These are phyloP conservation scores for Quercus agrifolia DNA, from an alignment of 306 rosid genomes.

Conservation along the genomic window DNA sequence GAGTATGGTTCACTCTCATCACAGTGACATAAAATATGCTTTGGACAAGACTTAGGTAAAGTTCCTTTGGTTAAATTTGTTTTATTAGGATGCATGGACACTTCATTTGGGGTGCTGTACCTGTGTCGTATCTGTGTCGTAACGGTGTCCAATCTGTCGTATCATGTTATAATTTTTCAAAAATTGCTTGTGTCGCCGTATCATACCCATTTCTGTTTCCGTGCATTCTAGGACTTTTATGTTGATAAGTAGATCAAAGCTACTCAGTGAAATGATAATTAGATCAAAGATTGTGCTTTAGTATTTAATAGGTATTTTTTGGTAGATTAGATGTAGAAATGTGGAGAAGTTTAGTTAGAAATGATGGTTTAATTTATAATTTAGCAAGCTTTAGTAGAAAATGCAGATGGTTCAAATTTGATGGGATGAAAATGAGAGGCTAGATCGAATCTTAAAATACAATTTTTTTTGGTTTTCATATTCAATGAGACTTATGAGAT, in stretches of 20 bases:
- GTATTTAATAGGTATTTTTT: neutral
- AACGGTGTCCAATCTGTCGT: too few species aligned
- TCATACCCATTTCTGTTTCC: too few species aligned
- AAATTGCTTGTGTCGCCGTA: too few species aligned
- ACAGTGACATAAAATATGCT: neutral
- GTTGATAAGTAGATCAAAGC: neutral
- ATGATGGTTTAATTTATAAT: neutral
- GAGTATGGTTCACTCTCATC: neutral
- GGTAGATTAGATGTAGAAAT: neutral
- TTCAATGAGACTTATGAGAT: neutral
- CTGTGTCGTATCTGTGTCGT: accelerated
- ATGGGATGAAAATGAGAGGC: neutral
- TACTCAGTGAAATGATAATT: neutral
- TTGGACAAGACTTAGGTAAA: neutral
- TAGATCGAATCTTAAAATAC: neutral
- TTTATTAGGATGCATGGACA: too few species aligned
- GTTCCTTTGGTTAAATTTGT: neutral
- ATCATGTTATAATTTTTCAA: too few species aligned
- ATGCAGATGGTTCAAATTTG: neutral
- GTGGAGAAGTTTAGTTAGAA: neutral
- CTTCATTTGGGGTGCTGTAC: too few species aligned
- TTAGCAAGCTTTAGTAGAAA: neutral
- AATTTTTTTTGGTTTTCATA: too few species aligned
- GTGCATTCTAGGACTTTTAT: neutral
- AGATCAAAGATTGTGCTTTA: neutral